Base-by-base conservation (phyloP, 805 yeast genomes). In the Cephaloascus fragrans region DNA sequence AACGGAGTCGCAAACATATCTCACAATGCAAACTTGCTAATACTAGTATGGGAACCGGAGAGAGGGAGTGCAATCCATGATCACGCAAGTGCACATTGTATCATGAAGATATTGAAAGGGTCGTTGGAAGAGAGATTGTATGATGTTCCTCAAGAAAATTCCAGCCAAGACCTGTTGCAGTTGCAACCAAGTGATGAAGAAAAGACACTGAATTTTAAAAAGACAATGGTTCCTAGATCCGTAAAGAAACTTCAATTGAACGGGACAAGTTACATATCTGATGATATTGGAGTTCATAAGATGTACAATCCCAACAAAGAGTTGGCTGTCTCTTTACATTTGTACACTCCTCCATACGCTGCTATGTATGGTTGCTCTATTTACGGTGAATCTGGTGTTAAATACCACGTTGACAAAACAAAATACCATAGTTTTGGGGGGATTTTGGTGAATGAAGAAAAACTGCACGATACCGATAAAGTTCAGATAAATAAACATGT, bases 331-430 rank as follows among this genome's bases (percentile, higher is more conserved):
- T 73, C 83, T 33, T 65, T 82, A 53, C 89, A 82, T 55, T 65
- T 82, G 39, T 82, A 82, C 59, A 80, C 88, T 4, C 88, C 89
- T 4, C 87, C 89, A 6, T 79, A 79, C 53, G 89, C 87, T 3
- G 61, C 78, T 38, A 63, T 72, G 52, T 73, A 70, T 49, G 80
- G 78, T 17, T 75, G 77, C 42, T 55, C 65, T 37, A 62, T 59
- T 59, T 73, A 66, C 47, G 81, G 67, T 32, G 55, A 51, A 26
- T 63, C 63, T 39, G 80, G 80, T 37, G 61, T 55, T 42, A 67
- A 64, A 48, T 73, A 67, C 44, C 77, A 71, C 48, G 81, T 77
- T 40, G 67, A 69, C 51, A 70, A 78, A 75, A 62, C 75, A 40
- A 73, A 69, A 47, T 64, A 80, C 48, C 77, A 75, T 55, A 72